phyloP scores from a whole-genome alignment of 2,329 filamentous ascomycete species.

The Xylariaceae sp. region DNA sequence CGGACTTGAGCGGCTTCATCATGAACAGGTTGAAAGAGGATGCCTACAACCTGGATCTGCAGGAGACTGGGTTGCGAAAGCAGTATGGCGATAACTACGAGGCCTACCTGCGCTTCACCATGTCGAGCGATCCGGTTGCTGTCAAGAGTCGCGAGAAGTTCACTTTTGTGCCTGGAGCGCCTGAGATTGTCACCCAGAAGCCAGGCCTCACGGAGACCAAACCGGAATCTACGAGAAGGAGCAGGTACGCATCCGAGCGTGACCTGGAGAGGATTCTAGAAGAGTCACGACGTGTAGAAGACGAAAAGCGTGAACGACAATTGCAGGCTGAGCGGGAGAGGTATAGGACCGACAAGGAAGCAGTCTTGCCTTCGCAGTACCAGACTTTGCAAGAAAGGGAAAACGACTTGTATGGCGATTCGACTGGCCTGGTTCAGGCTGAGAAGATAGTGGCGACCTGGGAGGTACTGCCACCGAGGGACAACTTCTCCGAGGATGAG shows the following conservation, averaged over 20 bases:
- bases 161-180: conserved; percentile 29
- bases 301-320: conserved; percentile 62
- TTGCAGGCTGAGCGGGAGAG: conserved; percentile 57
- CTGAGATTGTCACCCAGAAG: conserved; percentile 26
- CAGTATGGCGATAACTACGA: conserved; percentile 42
- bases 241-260: conserved; percentile 61
- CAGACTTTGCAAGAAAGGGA: conserved; percentile 54
- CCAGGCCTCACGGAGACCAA: conserved; percentile 44
- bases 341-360: conserved; percentile 67
- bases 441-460: conserved; percentile 62
- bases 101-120: conserved; percentile 47
- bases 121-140: conserved; percentile 47
- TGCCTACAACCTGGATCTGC: conserved; percentile 25
- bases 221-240: conserved; percentile 42
- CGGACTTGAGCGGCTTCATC: conserved; percentile 38
- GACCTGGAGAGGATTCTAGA: conserved; percentile 66
- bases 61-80: conserved; percentile 32
- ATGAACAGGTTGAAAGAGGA: conserved; percentile 36
- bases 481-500: conserved; percentile 70
- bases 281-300: conserved; percentile 63
- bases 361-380: conserved; percentile 63
- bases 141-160: conserved; percentile 50
- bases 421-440: conserved; percentile 55
- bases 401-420: conserved; percentile 55
- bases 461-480: conserved; percentile 63